phyloP scores from a whole-genome alignment of 2,329 filamentous ascomycete genomes.

The Pestalotiopsis sp. region DNA sequence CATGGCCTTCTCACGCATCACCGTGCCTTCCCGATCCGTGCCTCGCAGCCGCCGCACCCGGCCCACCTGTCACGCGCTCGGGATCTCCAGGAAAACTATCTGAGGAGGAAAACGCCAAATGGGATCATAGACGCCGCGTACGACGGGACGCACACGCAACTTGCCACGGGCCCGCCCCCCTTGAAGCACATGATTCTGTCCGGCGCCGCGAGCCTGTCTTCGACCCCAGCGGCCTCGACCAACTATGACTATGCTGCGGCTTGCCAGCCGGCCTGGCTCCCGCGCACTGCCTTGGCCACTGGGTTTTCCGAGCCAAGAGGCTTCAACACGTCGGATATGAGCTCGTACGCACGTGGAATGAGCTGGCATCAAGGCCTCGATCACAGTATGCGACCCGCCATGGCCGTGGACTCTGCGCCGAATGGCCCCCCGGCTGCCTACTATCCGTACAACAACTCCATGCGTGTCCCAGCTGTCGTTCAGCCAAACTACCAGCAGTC shows the following conservation, averaged over 20 bases:
- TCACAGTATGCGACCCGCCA: slow-evolving; percentile 21
- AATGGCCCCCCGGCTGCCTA: slow-evolving; percentile 27
- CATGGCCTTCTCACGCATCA: slow-evolving; percentile 26
- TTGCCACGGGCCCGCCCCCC: slow-evolving; percentile 73
- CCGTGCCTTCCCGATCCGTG: slow-evolving; percentile 39
- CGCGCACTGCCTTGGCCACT: slow-evolving; percentile 19
- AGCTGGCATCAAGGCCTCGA: slow-evolving; percentile 23
- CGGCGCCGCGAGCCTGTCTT: slow-evolving; percentile 41
- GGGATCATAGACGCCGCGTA: slow-evolving; percentile 93
- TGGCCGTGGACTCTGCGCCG: slow-evolving; percentile 29
- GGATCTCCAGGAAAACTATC: slow-evolving; percentile 67
- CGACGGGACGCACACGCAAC: slow-evolving; percentile 78
- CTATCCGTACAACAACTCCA: slow-evolving; percentile 29
- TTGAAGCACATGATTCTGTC: slow-evolving; percentile 84
- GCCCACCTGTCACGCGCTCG: slow-evolving; percentile 33
- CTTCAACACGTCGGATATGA: slow-evolving; percentile 21
- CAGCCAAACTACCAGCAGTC: slow-evolving; percentile 39
- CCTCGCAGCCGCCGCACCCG: slow-evolving; percentile 33
- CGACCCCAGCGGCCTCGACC: slow-evolving; percentile 16
- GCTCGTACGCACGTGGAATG: slow-evolving; percentile 18
- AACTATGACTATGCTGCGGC: slow-evolving; percentile 23
- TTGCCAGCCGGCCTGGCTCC: slow-evolving; percentile 25
- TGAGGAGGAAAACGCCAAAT: slow-evolving; percentile 90
- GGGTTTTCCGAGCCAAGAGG: slow-evolving; percentile 20
- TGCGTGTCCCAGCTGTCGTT: slow-evolving; percentile 32